phyloP scores from a whole-genome alignment of 192 early-diverging fungal species.

The Mortierella alpina region DNA sequence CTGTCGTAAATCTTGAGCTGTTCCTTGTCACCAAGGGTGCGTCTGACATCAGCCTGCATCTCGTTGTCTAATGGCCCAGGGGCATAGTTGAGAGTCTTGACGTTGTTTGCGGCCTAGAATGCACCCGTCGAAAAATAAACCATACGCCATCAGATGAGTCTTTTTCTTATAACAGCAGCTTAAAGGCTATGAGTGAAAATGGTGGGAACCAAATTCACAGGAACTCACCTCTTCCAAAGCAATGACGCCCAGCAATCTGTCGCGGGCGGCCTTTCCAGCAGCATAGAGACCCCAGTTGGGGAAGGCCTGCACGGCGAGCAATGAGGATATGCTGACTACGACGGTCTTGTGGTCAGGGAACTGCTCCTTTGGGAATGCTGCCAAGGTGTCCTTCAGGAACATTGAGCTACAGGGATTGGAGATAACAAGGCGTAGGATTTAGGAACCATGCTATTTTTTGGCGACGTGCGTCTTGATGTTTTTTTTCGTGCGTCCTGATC shows the following conservation, averaged over 20 bases:
- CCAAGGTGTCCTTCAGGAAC: constrained; percentile 52
- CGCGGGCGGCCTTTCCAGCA: constrained; percentile 83
- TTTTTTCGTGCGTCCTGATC: background rate
- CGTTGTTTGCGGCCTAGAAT: constrained; percentile 43
- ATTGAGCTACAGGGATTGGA: constrained; percentile 38
- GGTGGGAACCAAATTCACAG: background rate
- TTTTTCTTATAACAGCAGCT: constrained; percentile 1
- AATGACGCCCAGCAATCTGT: constrained; percentile 75
- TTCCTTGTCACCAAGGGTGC: constrained; percentile 71
- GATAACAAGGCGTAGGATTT: background rate
- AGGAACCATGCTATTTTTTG: background rate
- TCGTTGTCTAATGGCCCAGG: constrained; percentile 89
- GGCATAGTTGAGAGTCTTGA: constrained; percentile 84
- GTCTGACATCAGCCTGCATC: constrained; percentile 82
- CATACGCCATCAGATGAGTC: background rate
- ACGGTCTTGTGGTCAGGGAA: constrained; percentile 41
- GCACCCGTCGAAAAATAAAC: background rate
- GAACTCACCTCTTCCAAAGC: constrained; percentile 71
- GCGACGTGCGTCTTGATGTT: background rate
- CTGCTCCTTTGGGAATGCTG: constrained; percentile 47
- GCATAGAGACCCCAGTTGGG: constrained; percentile 87
- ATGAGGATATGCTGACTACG: constrained; percentile 85
- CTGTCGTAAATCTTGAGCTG: constrained; percentile 69
- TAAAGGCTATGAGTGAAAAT: background rate
- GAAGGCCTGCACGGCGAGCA: constrained; percentile 78